phyloP scores from a whole-genome alignment of 192 early-diverging fungal genomes.

The Obelidium mucronatum region DNA sequence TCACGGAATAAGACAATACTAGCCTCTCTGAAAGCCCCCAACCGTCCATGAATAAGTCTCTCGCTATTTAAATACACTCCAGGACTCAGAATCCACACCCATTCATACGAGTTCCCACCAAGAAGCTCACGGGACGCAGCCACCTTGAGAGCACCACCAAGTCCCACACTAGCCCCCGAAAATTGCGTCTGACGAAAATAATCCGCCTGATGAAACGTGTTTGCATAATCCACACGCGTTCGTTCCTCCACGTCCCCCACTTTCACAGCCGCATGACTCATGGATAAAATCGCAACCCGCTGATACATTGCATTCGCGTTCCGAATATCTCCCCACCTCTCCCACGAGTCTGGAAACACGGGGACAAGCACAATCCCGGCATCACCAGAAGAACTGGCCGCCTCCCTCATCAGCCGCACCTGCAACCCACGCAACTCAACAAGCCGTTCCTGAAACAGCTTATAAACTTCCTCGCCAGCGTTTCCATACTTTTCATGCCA shows the following conservation, averaged over 20 bases:
- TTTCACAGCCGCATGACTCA: neutral
- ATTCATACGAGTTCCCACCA: neutral
- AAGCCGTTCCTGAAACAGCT: neutral
- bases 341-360: neutral
- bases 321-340: neutral
- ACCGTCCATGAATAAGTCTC: neutral
- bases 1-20: neutral
- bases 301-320: neutral
- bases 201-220: neutral
- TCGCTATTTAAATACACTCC: neutral
- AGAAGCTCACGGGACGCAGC: neutral
- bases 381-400: too few relatives aligned
- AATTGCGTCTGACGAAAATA: neutral
- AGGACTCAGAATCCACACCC: constrained; percentile 5
- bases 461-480: neutral
- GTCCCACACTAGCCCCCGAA: neutral
- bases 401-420: neutral
- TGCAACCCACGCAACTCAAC: neutral
- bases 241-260: neutral
- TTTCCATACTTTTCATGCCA: neutral
- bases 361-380: neutral
- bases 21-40: neutral
- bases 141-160: neutral
- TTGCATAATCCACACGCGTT: neutral
- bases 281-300: neutral